These are phyloP conservation scores for Nakazawaea laoshanensis DNA, from an alignment of 805 yeast species.

Conservation along the genomic window DNA sequence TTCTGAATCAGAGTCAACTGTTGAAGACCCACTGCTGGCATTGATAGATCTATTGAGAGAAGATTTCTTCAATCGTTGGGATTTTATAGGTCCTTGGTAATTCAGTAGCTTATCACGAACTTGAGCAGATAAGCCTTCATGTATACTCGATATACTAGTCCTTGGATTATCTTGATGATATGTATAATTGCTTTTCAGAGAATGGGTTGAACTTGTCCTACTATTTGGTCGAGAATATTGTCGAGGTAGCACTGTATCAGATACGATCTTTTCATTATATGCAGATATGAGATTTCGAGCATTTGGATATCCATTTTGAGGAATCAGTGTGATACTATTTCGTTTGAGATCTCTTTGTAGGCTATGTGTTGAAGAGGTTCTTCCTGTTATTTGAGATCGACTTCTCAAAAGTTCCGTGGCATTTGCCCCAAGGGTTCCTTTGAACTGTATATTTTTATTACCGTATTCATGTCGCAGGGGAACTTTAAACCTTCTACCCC, in stretches of 20 bases:
- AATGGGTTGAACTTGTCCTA: conserved; percentile 4
- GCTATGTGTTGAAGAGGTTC: conserved; percentile 7
- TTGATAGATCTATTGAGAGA: no score
- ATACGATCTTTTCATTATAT: conserved; percentile 20
- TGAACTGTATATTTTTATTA: conserved; percentile 14
- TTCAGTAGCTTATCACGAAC: no score
- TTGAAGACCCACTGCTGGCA: no score
- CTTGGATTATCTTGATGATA: no score
- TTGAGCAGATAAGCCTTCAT: no score
- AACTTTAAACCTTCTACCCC: conserved; percentile 21
- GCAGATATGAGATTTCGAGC: conserved; percentile 15
- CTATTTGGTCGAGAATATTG: conserved; percentile 5
- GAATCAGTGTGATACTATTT: conserved; percentile 1
- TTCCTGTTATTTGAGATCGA: conserved; percentile 7
- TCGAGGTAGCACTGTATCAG: conserved; percentile 17
- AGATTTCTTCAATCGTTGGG: no score
- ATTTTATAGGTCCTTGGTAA: no score
- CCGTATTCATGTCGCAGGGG: conserved; percentile 21
- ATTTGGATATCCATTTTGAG: conserved; percentile 8
- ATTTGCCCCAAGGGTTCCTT: conserved; percentile 8
- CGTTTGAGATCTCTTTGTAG: conserved; percentile 5
- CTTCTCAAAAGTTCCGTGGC: conserved; percentile 7
- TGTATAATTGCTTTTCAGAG: conserved; percentile 7
- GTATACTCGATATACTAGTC: no score
- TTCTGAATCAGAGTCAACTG: no score